phyloP scores from a whole-genome alignment of 2,329 filamentous ascomycete genomes.

The Xenosphaeropsis pyriputrescens region DNA sequence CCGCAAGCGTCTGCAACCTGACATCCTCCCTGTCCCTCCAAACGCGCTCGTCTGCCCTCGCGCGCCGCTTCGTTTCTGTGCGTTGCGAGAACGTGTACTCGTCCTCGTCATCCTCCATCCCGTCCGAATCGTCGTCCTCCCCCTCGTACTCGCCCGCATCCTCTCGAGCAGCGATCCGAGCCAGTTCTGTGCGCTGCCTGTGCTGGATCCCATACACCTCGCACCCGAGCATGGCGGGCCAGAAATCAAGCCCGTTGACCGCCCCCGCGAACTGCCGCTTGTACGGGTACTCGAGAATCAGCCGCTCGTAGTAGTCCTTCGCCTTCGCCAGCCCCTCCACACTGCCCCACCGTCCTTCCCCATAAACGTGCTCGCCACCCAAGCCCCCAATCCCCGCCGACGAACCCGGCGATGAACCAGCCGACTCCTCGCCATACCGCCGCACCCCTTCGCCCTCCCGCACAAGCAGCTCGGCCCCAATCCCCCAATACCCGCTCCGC shows the following conservation, averaged over 20 bases:
- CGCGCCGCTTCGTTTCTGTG: slow-evolving; percentile 4
- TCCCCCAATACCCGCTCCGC: slow-evolving; percentile 57
- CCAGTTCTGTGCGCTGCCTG: slow-evolving; percentile 33
- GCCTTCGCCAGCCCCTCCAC: slow-evolving; percentile 38
- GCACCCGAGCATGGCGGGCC: slow-evolving; percentile 64
- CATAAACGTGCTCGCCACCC: slow-evolving; percentile 4
- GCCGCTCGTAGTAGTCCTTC: slow-evolving; percentile 58
- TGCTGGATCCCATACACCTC: slow-evolving; percentile 66
- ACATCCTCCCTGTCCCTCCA: slow-evolving; percentile 15
- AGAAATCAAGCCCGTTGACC: slow-evolving; percentile 61
- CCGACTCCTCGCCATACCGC: neutral
- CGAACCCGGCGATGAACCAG: neutral
- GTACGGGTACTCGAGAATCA: slow-evolving; percentile 67
- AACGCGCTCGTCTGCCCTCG: slow-evolving; percentile 8
- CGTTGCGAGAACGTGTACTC: slow-evolving; percentile 8
- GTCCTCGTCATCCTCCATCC: slow-evolving; percentile 9
- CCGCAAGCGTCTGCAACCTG: slow-evolving; percentile 12
- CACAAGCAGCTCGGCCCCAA: slow-evolving; percentile 75
- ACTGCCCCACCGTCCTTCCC: slow-evolving; percentile 20
- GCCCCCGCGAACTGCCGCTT: slow-evolving; percentile 39
- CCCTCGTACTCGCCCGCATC: slow-evolving; percentile 14
- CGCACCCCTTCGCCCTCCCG: slow-evolving; percentile 22
- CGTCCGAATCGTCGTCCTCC: slow-evolving; percentile 8
- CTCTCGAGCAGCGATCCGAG: slow-evolving; percentile 18
- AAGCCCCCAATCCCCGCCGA: neutral